These are phyloP conservation scores for Rhizopogon vulgaris DNA, from an alignment of 768 basidiomycete species.

Conservation along the genomic window DNA sequence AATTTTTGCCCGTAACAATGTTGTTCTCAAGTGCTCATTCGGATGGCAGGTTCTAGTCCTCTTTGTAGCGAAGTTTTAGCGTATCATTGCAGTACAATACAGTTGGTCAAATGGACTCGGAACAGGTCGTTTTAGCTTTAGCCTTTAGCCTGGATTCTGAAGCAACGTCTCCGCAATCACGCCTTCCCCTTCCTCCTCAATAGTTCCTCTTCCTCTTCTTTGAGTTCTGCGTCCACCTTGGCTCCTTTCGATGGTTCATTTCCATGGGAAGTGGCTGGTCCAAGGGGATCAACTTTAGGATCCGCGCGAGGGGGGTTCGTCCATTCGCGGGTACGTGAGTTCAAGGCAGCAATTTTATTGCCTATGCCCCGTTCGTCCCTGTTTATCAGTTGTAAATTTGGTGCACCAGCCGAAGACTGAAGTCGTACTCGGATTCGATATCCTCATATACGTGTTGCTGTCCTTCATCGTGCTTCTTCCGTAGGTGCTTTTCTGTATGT, in stretches of 20 bases:
- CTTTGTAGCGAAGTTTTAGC: background rate
- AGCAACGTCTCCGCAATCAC: slow-evolving; percentile 6
- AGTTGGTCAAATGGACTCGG: no score
- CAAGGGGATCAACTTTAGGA: slow-evolving; percentile 38
- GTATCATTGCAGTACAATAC: background rate
- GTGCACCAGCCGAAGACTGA: background rate
- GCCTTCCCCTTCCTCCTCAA: slow-evolving; percentile 38
- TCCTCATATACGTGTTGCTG: slow-evolving; percentile 31
- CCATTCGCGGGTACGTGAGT: slow-evolving; percentile 25
- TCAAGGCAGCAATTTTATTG: slow-evolving; percentile 31
- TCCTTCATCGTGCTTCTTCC: slow-evolving; percentile 25
- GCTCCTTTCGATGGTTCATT: slow-evolving; percentile 55
- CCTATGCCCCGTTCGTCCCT: slow-evolving; percentile 42
- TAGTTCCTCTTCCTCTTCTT: slow-evolving; percentile 44
- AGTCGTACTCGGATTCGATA: slow-evolving; percentile 35
- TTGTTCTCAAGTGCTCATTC: background rate
- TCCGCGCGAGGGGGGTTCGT: slow-evolving; percentile 21
- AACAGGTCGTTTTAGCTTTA: background rate
- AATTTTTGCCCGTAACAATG: background rate
- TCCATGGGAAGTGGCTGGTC: slow-evolving; percentile 46
- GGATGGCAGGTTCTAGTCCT: background rate
- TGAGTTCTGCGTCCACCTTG: slow-evolving; percentile 49
- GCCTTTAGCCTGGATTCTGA: background rate
- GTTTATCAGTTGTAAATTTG: background rate
- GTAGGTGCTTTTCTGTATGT: slow-evolving; percentile 15